These are phyloP conservation scores for Chlamydomonas schloesseri DNA, from an alignment of 139 green algal species.

Conservation along the genomic window DNA sequence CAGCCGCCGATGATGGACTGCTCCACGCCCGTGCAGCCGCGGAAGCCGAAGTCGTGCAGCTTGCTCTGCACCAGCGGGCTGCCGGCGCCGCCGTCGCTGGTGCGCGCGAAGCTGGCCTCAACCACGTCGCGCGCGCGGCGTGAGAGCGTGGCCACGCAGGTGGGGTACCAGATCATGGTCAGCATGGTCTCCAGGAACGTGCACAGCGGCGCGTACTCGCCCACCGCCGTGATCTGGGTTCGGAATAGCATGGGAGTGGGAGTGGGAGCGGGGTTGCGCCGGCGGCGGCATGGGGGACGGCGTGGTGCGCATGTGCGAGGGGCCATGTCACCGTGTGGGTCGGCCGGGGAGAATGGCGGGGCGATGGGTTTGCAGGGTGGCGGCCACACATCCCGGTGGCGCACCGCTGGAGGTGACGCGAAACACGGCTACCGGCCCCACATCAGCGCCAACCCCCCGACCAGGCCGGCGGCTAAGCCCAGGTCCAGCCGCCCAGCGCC, in stretches of 20 bases:
- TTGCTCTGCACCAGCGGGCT: slow-evolving; percentile 70
- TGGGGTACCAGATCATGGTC: slow-evolving; percentile 90
- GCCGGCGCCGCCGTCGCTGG: slow-evolving; percentile 65
- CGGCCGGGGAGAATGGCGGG: no score
- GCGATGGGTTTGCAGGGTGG: no score
- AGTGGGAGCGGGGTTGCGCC: neutral
- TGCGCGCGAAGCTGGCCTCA: slow-evolving; percentile 82
- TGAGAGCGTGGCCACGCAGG: slow-evolving; percentile 89
- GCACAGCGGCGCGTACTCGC: slow-evolving; percentile 81
- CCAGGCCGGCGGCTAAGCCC: no score
- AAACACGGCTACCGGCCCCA: no score
- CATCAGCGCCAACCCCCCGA: no score
- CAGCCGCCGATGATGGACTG: slow-evolving; percentile 89
- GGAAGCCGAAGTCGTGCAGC: slow-evolving; percentile 72
- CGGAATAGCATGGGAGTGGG: neutral
- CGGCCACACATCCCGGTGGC: no score
- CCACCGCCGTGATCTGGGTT: slow-evolving; percentile 80
- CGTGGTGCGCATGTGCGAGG: no score
- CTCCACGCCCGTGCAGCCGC: slow-evolving; percentile 86
- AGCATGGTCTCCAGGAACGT: slow-evolving; percentile 94
- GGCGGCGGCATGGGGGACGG: neutral
- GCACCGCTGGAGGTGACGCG: no score
- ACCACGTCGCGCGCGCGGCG: slow-evolving; percentile 82
- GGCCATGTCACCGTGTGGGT: no score
- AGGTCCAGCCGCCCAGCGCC: no score